phyloP scores from a whole-genome alignment of 1,139 yeast genomes.

The Kluyveromyces sp. region DNA sequence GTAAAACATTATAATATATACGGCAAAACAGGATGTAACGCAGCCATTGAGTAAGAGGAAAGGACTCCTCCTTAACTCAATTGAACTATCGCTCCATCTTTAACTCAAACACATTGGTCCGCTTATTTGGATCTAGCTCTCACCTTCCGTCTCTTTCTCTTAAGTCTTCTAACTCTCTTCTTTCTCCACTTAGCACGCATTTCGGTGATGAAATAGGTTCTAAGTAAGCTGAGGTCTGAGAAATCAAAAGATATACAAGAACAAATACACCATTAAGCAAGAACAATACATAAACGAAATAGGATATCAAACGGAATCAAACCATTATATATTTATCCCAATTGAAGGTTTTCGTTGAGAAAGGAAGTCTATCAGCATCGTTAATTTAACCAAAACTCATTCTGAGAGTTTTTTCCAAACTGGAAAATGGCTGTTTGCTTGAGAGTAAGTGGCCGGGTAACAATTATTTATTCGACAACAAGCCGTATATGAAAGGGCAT shows the following conservation, averaged over 20 bases:
- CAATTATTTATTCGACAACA: background rate
- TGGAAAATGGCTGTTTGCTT: too few species aligned
- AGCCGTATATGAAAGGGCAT: background rate
- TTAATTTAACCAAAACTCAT: background rate
- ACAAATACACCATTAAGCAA: background rate
- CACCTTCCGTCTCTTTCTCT: conserved; percentile 99
- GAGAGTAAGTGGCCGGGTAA: background rate
- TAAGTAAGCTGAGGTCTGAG: conserved; percentile 13
- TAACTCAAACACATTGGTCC: conserved; percentile 33
- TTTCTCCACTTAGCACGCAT: conserved; percentile 98
- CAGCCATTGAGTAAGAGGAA: background rate
- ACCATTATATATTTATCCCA: background rate
- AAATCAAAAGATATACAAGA: conserved; percentile 4
- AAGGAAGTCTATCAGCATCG: background rate
- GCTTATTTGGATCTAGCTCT: conserved; percentile 98
- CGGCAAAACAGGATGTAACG: background rate
- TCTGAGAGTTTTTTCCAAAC: background rate
- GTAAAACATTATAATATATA: background rate
- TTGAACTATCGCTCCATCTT: background rate
- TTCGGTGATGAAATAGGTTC: conserved; percentile 20
- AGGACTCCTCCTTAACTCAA: too few species aligned
- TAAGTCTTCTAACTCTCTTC: conserved; percentile 99
- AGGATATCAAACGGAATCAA: too few species aligned
- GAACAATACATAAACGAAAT: background rate
- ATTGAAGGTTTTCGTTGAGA: conserved; percentile 1